Percentiles rank a stretch among this genome's conserved stretches.
phyloP scores from a whole-genome alignment of 306 rosid species.

The Sophora flavescens region DNA sequence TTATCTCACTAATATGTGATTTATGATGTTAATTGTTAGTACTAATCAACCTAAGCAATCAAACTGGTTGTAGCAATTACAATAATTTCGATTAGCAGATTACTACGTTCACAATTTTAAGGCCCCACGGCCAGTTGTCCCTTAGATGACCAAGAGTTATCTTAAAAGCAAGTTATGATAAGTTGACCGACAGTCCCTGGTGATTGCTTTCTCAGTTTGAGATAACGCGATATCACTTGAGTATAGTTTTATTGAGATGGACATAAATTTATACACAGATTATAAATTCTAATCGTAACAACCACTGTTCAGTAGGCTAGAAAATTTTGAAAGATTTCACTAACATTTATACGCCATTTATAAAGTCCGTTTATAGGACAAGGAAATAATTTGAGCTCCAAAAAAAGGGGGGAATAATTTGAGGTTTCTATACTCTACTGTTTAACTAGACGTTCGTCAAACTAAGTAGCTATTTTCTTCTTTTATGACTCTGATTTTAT shows the following conservation, averaged over 20 bases:
- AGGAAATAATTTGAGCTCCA: no score
- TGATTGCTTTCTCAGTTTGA: background rate
- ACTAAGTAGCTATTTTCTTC: background rate
- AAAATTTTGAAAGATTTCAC: no score
- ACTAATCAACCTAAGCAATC: background rate
- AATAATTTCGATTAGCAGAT: background rate
- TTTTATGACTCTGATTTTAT: background rate
- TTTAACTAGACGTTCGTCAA: background rate
- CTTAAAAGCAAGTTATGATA: background rate
- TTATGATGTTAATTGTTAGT: background rate
- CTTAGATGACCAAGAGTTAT: background rate
- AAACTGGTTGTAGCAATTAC: background rate
- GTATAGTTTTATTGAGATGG: background rate
- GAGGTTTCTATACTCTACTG: no score
- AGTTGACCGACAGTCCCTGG: no score
- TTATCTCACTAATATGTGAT: background rate
- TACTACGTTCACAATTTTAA: background rate
- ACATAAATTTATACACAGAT: background rate
- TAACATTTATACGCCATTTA: background rate
- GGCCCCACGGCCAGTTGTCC: slow-evolving; percentile 6
- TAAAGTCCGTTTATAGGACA: background rate
- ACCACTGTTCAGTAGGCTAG: background rate
- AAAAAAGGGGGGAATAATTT: no score
- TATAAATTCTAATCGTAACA: background rate
- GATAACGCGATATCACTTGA: background rate